Conservation (phyloP, 768 basidiomycete genomes). For the Kwoniella sp. region DNA sequence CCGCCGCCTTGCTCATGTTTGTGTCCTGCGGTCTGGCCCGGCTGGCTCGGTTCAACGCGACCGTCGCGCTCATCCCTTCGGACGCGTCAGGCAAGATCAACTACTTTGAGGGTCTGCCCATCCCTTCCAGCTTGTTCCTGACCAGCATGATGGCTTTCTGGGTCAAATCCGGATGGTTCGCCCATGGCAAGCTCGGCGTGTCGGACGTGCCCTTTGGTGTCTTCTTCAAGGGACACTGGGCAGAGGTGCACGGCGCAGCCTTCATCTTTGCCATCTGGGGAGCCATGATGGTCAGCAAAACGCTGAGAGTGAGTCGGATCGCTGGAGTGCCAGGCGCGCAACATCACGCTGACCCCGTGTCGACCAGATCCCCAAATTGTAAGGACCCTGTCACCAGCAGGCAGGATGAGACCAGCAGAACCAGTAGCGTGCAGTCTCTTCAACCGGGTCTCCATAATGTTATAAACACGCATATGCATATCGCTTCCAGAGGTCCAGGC, state of each 20-base stretch:
- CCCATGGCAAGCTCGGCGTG: constrained; percentile 56
- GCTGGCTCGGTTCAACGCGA: constrained; percentile 96
- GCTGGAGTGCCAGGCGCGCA: neutral
- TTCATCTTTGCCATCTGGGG: constrained; percentile 81
- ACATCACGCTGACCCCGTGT: neutral
- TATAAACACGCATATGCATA: no score
- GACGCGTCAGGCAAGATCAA: constrained; percentile 77
- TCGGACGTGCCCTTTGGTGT: constrained; percentile 58
- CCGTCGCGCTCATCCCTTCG: constrained; percentile 88
- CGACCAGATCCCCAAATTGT: neutral
- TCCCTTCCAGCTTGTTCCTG: constrained; percentile 79
- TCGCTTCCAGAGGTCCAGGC: no score
- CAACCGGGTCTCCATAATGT: no score
- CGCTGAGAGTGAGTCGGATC: constrained; percentile 65
- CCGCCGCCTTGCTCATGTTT: constrained; percentile 76
- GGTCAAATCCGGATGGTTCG: constrained; percentile 79
- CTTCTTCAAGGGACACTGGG: constrained; percentile 36
- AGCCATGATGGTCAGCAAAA: constrained; percentile 97
- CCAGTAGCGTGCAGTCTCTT: no score
- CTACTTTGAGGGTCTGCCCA: constrained; percentile 97
- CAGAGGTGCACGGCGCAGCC: constrained; percentile 74
- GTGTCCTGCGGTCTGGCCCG: constrained; percentile 95
- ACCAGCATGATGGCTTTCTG: constrained; percentile 76
- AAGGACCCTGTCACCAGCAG: no score
- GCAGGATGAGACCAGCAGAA: no score